Percentiles rank a stretch among this genome's conserved stretches.
phyloP scores from a whole-genome alignment of 129 eudicot species.

The Chrysanthemum makinoi region DNA sequence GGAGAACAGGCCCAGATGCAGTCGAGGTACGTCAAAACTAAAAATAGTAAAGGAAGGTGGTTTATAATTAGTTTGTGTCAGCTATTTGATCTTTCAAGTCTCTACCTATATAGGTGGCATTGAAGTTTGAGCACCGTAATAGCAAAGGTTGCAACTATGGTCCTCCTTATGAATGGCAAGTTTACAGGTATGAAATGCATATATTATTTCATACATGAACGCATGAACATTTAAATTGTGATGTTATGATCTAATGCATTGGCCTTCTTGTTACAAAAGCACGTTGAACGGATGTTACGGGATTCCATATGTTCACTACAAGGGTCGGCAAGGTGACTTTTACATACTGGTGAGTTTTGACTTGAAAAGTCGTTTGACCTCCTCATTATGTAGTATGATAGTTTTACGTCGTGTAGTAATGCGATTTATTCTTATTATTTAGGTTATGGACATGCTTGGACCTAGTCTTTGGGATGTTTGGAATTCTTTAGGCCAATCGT shows the following conservation, averaged over 20 bases:
- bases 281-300: constrained; percentile 92
- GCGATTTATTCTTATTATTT: constrained; percentile 22
- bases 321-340: constrained; percentile 96
- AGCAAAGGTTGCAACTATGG: constrained; percentile 99
- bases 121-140: constrained; percentile 97
- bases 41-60: constrained; percentile 8
- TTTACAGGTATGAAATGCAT: constrained; percentile 65
- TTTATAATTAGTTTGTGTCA: neutral
- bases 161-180: constrained; percentile 99
- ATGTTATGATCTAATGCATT: constrained; percentile 23
- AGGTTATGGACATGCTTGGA: constrained; percentile 99
- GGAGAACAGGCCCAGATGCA: constrained; percentile 90
- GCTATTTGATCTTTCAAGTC: neutral
- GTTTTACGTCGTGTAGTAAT: neutral
- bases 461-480: constrained; percentile 99
- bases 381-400: neutral
- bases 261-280: constrained; percentile 36
- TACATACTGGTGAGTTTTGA: constrained; percentile 83
- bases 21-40: constrained; percentile 60
- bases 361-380: constrained; percentile 1
- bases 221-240: neutral
- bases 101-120: constrained; percentile 59
- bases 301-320: constrained; percentile 88
- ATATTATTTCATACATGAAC: neutral
- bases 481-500: constrained; percentile 99